These are phyloP conservation scores for Kuraishia hungarica DNA, from an alignment of 805 yeast genomes.

Conservation along the genomic window DNA sequence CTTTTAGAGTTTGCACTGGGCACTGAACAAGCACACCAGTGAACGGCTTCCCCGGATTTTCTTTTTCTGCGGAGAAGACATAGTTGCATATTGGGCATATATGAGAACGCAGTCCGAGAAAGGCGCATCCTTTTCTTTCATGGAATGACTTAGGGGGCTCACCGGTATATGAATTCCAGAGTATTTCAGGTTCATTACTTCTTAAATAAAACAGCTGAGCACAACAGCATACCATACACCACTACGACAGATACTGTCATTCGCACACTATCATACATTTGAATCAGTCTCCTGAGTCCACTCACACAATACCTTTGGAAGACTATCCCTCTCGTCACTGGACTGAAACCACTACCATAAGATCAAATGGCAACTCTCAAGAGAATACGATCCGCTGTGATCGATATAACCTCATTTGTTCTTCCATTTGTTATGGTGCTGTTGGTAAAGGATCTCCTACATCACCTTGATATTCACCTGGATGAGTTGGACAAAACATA, in stretches of 20 bases:
- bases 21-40: not conserved
- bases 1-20: not conserved
- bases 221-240: too few species aligned
- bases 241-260: too few species aligned
- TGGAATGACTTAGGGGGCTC: too few species aligned
- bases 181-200: too few species aligned
- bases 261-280: too few species aligned
- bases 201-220: too few species aligned
- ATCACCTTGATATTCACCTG: not conserved
- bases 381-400: not conserved
- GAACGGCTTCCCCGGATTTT: not conserved
- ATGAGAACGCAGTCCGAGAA: not conserved
- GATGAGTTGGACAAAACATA: not conserved
- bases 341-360: not conserved
- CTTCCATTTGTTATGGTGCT: slow-evolving; percentile 3
- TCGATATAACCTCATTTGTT: not conserved
- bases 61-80: not conserved
- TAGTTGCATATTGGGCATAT: not conserved
- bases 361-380: not conserved
- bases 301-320: too few species aligned
- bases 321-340: too few species aligned
- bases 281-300: too few species aligned
- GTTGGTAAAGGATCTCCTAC: slow-evolving; percentile 2
- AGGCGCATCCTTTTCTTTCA: too few species aligned
- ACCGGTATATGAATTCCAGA: too few species aligned